Percentiles rank a stretch among this genome's conserved stretches.
phyloP scores from a whole-genome alignment of 441 rosid species.

The Dalechampia spathulata region DNA sequence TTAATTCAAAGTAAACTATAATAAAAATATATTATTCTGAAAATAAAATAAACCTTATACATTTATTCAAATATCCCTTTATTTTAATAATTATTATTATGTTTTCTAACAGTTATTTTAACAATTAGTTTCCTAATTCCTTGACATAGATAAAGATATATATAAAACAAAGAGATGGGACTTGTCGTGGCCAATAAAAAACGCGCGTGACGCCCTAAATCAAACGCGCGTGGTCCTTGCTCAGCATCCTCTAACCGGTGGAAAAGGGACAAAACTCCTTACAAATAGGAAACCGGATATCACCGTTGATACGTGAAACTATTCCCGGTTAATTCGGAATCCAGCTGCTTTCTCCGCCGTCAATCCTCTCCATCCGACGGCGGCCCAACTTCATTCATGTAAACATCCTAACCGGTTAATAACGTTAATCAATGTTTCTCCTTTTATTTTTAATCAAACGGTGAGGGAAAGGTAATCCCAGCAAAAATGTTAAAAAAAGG shows the following conservation, averaged over 20 bases:
- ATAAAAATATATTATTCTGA: too few species aligned
- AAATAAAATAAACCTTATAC: too few species aligned
- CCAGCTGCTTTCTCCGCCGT: conserved; percentile 20
- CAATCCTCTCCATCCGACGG: conserved; percentile 9
- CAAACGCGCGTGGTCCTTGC: too few species aligned
- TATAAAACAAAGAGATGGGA: too few species aligned
- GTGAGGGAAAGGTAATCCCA: neutral
- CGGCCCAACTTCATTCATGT: conserved; percentile 1
- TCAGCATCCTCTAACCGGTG: neutral
- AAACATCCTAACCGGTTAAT: conserved; percentile 18
- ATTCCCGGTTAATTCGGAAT: conserved; percentile 20
- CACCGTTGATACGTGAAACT: conserved; percentile 17
- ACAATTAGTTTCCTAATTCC: too few species aligned
- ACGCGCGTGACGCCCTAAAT: too few species aligned
- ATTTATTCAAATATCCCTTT: too few species aligned
- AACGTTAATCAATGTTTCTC: conserved; percentile 12
- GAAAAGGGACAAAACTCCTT: conserved; percentile 18
- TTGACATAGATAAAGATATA: too few species aligned
- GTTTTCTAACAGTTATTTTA: too few species aligned
- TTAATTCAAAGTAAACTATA: too few species aligned
- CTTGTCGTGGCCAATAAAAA: too few species aligned
- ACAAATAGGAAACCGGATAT: conserved; percentile 27
- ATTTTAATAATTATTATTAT: too few species aligned
- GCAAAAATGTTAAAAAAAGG: neutral
- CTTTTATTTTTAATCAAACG: neutral